Evolutionary conservation across 768 basidiomycete genomes (phyloP).

Genomic region (Lentinula sp.): DNA sequence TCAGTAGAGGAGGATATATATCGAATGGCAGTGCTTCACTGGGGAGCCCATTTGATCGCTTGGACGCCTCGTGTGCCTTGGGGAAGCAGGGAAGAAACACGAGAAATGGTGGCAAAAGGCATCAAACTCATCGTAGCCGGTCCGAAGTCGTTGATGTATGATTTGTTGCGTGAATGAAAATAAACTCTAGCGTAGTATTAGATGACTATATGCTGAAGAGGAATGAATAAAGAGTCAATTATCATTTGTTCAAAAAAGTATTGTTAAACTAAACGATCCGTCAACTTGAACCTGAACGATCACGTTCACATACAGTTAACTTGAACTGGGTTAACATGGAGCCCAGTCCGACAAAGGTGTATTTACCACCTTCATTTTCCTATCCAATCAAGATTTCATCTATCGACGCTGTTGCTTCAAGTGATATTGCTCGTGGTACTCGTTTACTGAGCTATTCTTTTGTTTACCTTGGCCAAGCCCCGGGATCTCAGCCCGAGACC

Average conservation of each 20-base stretch:
- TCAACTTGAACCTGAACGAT: constrained; percentile 4
- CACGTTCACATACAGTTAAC: background rate
- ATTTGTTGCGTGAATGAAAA: constrained; percentile 20
- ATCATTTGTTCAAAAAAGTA: background rate
- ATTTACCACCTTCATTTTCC: constrained; percentile 71
- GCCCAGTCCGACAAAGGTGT: constrained; percentile 65
- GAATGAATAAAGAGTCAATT: background rate
- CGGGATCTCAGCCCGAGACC: constrained; percentile 49
- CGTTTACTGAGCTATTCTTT: constrained; percentile 84
- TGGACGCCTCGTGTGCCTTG: constrained; percentile 45
- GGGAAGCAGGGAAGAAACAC: constrained; percentile 41
- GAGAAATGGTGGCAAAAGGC: constrained; percentile 45
- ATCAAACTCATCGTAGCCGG: constrained; percentile 31
- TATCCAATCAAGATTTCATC: constrained; percentile 83
- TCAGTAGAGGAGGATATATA: background rate
- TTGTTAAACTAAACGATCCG: background rate
- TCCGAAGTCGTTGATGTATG: constrained; percentile 16
- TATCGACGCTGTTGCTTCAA: constrained; percentile 43
- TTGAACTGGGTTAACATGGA: constrained; percentile 2
- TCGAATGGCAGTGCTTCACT: constrained; percentile 32
- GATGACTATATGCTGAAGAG: background rate
- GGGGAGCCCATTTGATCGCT: constrained; percentile 50
- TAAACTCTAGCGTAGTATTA: background rate
- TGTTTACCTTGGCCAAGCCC: constrained; percentile 42
- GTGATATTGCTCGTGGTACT: constrained; percentile 59